Percentiles rank a stretch among this genome's conserved stretches.
These are phyloP conservation scores for Suhomyces panamericanus DNA, from an alignment of 1,139 yeast genomes.

Conservation along the genomic window DNA sequence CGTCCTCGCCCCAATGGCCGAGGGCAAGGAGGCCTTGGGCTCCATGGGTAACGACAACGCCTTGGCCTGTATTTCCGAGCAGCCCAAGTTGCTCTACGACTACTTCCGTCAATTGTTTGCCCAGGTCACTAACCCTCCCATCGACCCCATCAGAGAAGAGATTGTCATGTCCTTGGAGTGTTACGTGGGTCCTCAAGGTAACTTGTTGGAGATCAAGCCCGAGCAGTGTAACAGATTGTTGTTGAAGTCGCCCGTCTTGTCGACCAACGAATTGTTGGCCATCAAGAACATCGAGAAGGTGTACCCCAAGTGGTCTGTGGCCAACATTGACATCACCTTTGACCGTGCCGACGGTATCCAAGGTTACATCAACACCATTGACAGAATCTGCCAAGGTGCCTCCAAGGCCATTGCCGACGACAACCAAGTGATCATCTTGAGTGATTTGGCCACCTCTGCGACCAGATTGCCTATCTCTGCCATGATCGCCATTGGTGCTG, in stretches of 20 bases:
- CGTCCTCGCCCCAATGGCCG: conserved; percentile 92
- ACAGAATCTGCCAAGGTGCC: conserved; percentile 84
- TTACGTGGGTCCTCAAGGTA: conserved; percentile 97
- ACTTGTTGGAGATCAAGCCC: conserved; percentile 87
- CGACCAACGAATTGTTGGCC: conserved; percentile 72
- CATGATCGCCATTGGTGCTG: conserved; percentile 94
- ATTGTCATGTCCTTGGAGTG: conserved; percentile 97
- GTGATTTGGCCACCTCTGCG: conserved; percentile 65
- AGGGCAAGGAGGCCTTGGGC: conserved; percentile 92
- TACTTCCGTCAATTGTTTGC: conserved; percentile 96
- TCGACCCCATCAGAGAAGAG: conserved; percentile 95
- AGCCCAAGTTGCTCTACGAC: conserved; percentile 87
- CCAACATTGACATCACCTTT: conserved; percentile 87
- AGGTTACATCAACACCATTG: conserved; percentile 84
- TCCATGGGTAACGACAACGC: conserved; percentile 99
- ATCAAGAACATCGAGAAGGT: conserved; percentile 68
- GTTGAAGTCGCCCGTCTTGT: conserved; percentile 78
- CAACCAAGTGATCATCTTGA: conserved; percentile 70
- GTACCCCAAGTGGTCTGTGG: conserved; percentile 84
- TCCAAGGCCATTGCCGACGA: conserved; percentile 78
- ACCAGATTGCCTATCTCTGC: conserved; percentile 80
- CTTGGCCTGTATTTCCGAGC: conserved; percentile 92
- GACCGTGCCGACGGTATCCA: conserved; percentile 76
- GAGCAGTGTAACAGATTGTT: conserved; percentile 87
- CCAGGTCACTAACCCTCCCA: conserved; percentile 98